Evolutionary conservation across 768 basidiomycete species (phyloP), one percentile per base, ranked within the genome.

Genomic region (Lanmaoa rubissima): DNA sequence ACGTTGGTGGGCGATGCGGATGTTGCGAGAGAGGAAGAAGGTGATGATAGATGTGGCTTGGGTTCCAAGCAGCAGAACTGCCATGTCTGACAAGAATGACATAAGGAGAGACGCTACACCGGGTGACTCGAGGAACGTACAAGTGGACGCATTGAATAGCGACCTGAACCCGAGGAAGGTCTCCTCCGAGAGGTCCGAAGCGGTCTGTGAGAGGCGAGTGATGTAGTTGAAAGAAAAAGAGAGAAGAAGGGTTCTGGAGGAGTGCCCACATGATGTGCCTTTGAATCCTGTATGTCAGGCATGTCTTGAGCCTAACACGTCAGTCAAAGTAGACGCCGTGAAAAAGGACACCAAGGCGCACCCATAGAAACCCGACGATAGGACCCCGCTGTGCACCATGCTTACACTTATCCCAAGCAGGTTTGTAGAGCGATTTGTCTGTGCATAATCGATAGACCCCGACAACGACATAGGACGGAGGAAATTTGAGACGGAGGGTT

Each of bases 21-120:
- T 85, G 71, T 96, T 95, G 45, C 84, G 84, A 31, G 85, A 79
- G 49, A 98, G 81, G 74, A 95, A 95, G 76, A 89, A 95, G 3
- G 77, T 79, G 48, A 96, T 78, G 54, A 98, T 87, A 19, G 73
- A 73, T 0, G 90, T 89, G 36, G 90, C 67, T 74, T 95, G 92
- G 0, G 83, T 76, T 10, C 88, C 85, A 5, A 94, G 67, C 53
- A 94, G 79, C 51, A 93, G 76, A 14, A 90, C 68, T 0, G 90
- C 82, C 13, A 90, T 89, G 69, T 92, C 91, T 92, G 61, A 11
- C 28, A 17, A 39, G 12, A 17, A 28, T 1, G 34, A n/a, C 17
- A 14, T 59, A 50, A 66, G 42, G 24, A 31, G 28, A 39, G 39
- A 19, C 16, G 49, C 21, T 31, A 40, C 11, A 38, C 11, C 16